Percentiles rank a stretch among this genome's conserved stretches.
Evolutionary conservation across 108 stramenopile genomes (phyloP).

Genomic region (Fistulifera pelliculosa): DNA sequence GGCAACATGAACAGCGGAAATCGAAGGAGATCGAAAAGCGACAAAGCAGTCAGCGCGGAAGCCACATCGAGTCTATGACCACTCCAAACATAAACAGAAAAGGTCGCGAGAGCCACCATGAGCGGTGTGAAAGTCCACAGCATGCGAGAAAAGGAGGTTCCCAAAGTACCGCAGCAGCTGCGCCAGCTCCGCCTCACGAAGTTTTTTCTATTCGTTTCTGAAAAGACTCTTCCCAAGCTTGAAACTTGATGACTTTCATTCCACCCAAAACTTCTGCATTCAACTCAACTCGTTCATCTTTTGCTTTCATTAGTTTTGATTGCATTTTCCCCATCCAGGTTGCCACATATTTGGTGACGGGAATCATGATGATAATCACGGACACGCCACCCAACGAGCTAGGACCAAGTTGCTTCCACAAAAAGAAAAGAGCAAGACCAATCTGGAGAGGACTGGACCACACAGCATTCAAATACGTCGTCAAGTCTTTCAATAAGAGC

Average conservation of each 20-base stretch:
- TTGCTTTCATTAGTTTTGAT: constrained; percentile 70
- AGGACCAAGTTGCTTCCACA: constrained; percentile 75
- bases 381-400: constrained; percentile 72
- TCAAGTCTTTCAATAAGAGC: constrained; percentile 32
- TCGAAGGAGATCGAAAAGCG: constrained; percentile 90
- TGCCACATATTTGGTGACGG: constrained; percentile 67
- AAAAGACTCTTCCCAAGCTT: constrained; percentile 89
- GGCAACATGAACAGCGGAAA: constrained; percentile 96
- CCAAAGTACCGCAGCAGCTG: constrained; percentile 48
- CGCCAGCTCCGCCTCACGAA: constrained; percentile 66
- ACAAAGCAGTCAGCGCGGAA: constrained; percentile 57
- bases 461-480: constrained; percentile 76
- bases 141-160: constrained; percentile 31
- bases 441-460: constrained; percentile 84
- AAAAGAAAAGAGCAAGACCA: constrained; percentile 61
- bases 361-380: constrained; percentile 81
- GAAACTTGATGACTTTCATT: constrained; percentile 91
- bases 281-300: constrained; percentile 78
- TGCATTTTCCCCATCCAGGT: constrained; percentile 55
- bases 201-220: constrained; percentile 24
- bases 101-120: constrained; percentile 83
- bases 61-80: constrained; percentile 81
- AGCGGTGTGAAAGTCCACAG: constrained; percentile 59
- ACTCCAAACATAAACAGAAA: constrained; percentile 62
- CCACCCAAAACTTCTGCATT: constrained; percentile 77